Evolutionary conservation across 2,329 filamentous ascomycete species (phyloP).

Genomic region (Metarhizium sp.): DNA sequence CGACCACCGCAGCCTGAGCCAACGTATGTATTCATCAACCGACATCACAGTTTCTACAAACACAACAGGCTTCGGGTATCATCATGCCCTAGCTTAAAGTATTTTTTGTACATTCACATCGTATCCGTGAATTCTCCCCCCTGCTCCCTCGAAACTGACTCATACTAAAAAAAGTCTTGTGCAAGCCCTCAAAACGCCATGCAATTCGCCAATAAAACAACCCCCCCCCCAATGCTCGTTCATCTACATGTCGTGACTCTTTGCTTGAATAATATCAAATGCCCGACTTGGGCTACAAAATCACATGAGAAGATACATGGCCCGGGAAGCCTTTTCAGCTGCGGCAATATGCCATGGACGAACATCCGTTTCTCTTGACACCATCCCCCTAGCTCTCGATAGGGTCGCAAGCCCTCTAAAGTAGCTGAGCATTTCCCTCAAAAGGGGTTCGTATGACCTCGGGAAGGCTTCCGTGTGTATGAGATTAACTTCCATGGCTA

Average conservation of each 20-base stretch:
- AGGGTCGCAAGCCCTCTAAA: slow-evolving; percentile 62
- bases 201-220: slow-evolving; percentile 1
- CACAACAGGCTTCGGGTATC: too few relatives aligned
- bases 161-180: not conserved
- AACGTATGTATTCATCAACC: too few relatives aligned
- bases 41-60: too few relatives aligned
- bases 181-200: not conserved
- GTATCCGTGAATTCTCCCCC: not conserved
- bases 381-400: slow-evolving; percentile 55
- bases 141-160: not conserved
- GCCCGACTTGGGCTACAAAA: slow-evolving; percentile 10
- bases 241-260: not conserved
- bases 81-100: not conserved
- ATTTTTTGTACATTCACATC: not conserved
- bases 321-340: slow-evolving; percentile 58
- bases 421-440: slow-evolving; percentile 61
- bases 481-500: slow-evolving; percentile 55
- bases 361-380: slow-evolving; percentile 49
- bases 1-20: too few relatives aligned
- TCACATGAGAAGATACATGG: slow-evolving; percentile 56
- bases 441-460: slow-evolving; percentile 50
- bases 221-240: slow-evolving; percentile 1
- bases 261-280: slow-evolving; percentile 6
- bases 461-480: slow-evolving; percentile 44
- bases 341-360: slow-evolving; percentile 71